Evolutionary conservation across 2,329 filamentous ascomycete species (phyloP).

Genomic region (Fusarium hostae): DNA sequence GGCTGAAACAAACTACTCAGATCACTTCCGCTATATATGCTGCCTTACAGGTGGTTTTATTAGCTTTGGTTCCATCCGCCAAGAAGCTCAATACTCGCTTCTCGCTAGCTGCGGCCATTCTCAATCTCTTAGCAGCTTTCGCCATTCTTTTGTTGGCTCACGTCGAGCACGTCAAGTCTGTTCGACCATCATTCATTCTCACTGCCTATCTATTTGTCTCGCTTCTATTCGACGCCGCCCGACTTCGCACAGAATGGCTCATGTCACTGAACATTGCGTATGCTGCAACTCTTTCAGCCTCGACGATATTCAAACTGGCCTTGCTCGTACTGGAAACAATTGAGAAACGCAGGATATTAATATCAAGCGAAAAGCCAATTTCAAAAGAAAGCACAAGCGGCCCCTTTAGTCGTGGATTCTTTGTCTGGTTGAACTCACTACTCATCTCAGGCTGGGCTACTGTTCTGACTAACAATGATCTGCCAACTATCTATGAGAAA

Average conservation of each 20-base stretch:
- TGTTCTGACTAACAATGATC: conserved; percentile 41
- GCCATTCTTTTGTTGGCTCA: conserved; percentile 46
- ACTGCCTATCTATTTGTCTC: conserved; percentile 47
- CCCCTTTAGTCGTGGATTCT: conserved; percentile 47
- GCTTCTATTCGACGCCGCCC: conserved; percentile 48
- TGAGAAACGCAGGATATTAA: conserved; percentile 48
- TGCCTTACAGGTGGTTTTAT: conserved; percentile 41
- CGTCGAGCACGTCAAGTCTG: conserved; percentile 49
- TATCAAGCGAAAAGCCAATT: conserved; percentile 53
- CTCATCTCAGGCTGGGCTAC: conserved; percentile 60
- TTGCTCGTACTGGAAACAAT: conserved; percentile 46
- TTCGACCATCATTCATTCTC: conserved; percentile 48
- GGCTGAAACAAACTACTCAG: conserved; percentile 10
- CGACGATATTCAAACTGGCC: conserved; percentile 39
- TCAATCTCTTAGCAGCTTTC: conserved; percentile 45
- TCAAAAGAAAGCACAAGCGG: conserved; percentile 63
- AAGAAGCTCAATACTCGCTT: conserved; percentile 43
- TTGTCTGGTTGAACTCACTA: conserved; percentile 54
- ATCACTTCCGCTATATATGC: conserved; percentile 39
- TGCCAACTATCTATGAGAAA: conserved; percentile 48
- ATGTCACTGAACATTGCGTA: conserved; percentile 41
- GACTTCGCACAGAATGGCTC: conserved; percentile 49
- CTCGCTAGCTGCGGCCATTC: conserved; percentile 45
- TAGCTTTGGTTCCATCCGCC: conserved; percentile 42
- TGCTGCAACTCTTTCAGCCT: conserved; percentile 40